These are phyloP conservation scores for Cyberlindnera suaveolens DNA, from an alignment of 805 yeast genomes.

Conservation along the genomic window DNA sequence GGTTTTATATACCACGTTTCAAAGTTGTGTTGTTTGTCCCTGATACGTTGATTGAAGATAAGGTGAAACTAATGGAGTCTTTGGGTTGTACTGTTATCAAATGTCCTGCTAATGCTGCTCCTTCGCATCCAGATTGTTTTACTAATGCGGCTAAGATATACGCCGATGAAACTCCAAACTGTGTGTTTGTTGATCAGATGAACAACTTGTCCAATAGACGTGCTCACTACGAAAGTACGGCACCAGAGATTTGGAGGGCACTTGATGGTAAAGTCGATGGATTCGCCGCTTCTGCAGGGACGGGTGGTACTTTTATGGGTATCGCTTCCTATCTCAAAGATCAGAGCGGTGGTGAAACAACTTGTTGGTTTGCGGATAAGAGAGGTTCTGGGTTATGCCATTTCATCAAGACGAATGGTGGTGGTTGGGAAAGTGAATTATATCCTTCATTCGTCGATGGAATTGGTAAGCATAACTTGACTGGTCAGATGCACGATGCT, in stretches of 20 bases:
- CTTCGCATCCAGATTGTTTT: conserved; percentile 42
- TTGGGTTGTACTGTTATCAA: conserved; percentile 62
- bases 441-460: conserved; percentile 23
- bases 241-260: conserved; percentile 71
- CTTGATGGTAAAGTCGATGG: conserved; percentile 46
- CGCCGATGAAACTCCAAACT: conserved; percentile 34
- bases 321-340: conserved; percentile 55
- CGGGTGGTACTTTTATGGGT: conserved; percentile 82
- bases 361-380: conserved; percentile 67
- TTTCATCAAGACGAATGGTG: conserved; percentile 15
- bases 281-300: conserved; percentile 74
- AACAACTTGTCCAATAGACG: conserved; percentile 74
- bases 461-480: conserved; percentile 18
- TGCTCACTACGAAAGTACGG: conserved; percentile 63
- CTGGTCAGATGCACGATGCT: conserved; percentile 20
- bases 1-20: conserved; percentile 18
- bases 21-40: conserved; percentile 74
- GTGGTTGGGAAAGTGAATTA: conserved; percentile 14
- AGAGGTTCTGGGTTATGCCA: conserved; percentile 67
- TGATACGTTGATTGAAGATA: conserved; percentile 68
- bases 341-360: conserved; percentile 33
- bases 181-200: conserved; percentile 76
- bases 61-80: conserved; percentile 47
- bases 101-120: conserved; percentile 55
- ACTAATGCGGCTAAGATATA: conserved; percentile 25